Percentiles rank a stretch among this genome's conserved stretches.
Conservation (phyloP, 2,329 filamentous ascomycete genomes). For the Bipolaris victoriae region DNA sequence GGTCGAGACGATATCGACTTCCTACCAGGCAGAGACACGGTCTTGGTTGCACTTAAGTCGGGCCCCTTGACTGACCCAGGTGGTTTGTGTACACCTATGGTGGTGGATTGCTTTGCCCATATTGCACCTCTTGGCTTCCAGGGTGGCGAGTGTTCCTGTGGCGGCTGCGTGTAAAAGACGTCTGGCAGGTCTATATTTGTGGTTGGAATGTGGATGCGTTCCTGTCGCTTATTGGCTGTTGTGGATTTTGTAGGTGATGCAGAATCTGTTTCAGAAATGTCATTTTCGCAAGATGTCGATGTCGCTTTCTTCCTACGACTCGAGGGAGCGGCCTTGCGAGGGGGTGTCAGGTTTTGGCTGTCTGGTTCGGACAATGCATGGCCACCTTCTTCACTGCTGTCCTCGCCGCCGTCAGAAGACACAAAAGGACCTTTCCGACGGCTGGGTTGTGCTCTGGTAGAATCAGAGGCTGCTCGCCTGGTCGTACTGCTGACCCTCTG, state of each 20-base stretch:
- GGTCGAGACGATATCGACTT: constrained; percentile 36
- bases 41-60: constrained; percentile 29
- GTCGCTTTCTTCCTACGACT: constrained; percentile 23
- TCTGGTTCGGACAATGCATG: constrained; percentile 14
- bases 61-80: constrained; percentile 22
- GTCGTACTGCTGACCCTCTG: constrained; percentile 37
- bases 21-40: constrained; percentile 33
- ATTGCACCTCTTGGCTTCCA: constrained; percentile 55
- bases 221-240: constrained; percentile 46
- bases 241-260: constrained; percentile 32
- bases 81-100: constrained; percentile 36
- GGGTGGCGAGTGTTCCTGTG: constrained; percentile 50
- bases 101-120: constrained; percentile 53
- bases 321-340: constrained; percentile 12
- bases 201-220: constrained; percentile 53
- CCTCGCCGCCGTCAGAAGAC: constrained; percentile 37
- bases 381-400: constrained; percentile 18
- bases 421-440: constrained; percentile 31
- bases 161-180: constrained; percentile 53
- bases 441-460: constrained; percentile 25
- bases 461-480: constrained; percentile 31
- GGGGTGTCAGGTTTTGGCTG: constrained; percentile 16
- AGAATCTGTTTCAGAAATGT: constrained; percentile 11
- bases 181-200: constrained; percentile 50
- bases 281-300: constrained; percentile 16